Conservation (phyloP, 1,284 basidiomycete species). For the Ustilago sp. region DNA sequence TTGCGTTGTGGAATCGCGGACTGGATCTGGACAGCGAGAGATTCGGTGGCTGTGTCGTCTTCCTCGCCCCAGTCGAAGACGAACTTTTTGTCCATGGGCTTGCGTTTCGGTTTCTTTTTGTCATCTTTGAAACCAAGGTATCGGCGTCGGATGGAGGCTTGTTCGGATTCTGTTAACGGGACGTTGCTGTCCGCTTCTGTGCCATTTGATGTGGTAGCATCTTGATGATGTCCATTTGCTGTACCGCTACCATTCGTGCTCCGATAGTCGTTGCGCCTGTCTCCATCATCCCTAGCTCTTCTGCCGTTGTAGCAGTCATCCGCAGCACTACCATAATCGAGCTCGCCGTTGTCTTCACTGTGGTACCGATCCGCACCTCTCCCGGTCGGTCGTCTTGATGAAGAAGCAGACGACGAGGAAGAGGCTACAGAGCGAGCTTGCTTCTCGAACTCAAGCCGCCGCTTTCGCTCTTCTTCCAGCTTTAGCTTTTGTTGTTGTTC, state of each 20-base stretch:
- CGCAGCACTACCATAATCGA: slow-evolving; percentile 34
- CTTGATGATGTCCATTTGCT: background rate
- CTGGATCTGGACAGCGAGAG: slow-evolving; percentile 28
- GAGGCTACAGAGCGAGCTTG: slow-evolving; percentile 68
- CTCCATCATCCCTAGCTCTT: background rate
- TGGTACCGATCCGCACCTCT: slow-evolving; percentile 9
- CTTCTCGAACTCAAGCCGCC: slow-evolving; percentile 79
- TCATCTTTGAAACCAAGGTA: slow-evolving; percentile 70
- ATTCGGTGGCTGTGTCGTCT: slow-evolving; percentile 62
- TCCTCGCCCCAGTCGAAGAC: slow-evolving; percentile 90
- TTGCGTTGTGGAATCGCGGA: background rate
- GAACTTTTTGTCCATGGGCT: slow-evolving; percentile 88
- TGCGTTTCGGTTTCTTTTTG: slow-evolving; percentile 89
- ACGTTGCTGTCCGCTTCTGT: slow-evolving; percentile 7
- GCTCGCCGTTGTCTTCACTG: slow-evolving; percentile 10
- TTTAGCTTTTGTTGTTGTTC: slow-evolving; percentile 66
- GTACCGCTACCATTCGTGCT: background rate
- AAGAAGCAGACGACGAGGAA: slow-evolving; percentile 11
- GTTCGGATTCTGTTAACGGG: slow-evolving; percentile 53
- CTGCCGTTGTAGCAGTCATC: slow-evolving; percentile 18
- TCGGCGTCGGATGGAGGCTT: slow-evolving; percentile 54
- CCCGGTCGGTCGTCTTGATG: background rate
- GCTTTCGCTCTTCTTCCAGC: slow-evolving; percentile 74
- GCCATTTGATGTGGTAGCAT: background rate
- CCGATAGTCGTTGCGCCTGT: background rate